phyloP scores from a whole-genome alignment of 352 stramenopile species.

The Thraustochytrium striatum region DNA sequence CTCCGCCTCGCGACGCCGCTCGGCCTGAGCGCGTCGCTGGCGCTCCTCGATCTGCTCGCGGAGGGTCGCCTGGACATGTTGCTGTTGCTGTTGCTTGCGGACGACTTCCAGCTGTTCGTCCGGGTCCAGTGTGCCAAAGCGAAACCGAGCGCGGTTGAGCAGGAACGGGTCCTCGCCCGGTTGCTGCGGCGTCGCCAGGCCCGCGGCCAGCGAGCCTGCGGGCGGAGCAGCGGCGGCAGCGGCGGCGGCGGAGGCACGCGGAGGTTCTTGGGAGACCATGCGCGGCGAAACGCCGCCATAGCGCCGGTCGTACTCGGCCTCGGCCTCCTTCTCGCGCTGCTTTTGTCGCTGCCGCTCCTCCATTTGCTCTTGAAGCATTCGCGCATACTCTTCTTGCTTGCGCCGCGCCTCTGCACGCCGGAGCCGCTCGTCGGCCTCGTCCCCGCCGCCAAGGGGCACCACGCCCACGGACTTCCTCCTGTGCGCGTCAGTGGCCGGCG shows the following conservation, averaged over 20 bases:
- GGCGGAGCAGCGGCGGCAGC: no score
- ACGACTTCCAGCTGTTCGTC: constrained; percentile 6
- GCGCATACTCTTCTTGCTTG: constrained; percentile 37
- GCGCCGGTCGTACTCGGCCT: constrained; percentile 34
- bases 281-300: constrained; percentile 21
- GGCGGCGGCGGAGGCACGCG: no score
- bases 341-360: neutral
- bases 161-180: neutral
- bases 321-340: neutral
- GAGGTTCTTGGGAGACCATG: neutral
- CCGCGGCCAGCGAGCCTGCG: no score
- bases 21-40: neutral
- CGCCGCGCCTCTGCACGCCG: constrained; percentile 2
- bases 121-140: constrained; percentile 29
- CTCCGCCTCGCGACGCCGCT: neutral
- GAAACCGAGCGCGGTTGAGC: constrained; percentile 29
- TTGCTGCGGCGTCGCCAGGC: neutral
- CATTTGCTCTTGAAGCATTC: constrained; percentile 21
- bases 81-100: constrained; percentile 22
- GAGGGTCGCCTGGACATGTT: neutral
- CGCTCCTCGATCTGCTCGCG: constrained; percentile 25
- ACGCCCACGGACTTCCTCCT: neutral
- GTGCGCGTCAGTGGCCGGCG: neutral
- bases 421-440: neutral
- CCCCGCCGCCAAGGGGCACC: neutral